These are phyloP conservation scores for Trypanosoma congolense DNA, from an alignment of 208 protist genomes.

Conservation along the genomic window DNA sequence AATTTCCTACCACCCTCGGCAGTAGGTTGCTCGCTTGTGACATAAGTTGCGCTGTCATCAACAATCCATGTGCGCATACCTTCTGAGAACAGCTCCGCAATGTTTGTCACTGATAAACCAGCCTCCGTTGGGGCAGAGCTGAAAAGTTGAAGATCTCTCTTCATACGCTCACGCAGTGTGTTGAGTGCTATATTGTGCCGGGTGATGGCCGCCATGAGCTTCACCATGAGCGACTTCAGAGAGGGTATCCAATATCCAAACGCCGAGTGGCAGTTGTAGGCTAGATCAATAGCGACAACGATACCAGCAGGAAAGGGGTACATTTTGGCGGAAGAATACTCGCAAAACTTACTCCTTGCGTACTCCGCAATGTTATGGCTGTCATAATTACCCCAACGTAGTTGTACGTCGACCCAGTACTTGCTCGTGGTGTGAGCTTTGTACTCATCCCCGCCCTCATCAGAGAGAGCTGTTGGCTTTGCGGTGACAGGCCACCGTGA, in stretches of 20 bases:
- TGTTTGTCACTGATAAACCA: constrained; percentile 98
- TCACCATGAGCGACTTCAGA: constrained; percentile 96
- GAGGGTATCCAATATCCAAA: constrained; percentile 99
- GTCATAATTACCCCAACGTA: constrained; percentile 99
- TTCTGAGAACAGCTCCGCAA: constrained; percentile 99
- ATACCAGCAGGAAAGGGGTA: constrained; percentile 99
- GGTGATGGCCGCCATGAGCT: constrained; percentile 99
- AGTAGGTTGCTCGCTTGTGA: constrained; percentile 99
- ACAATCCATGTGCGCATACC: constrained; percentile 99
- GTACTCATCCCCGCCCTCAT: constrained; percentile 76
- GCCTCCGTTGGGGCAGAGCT: constrained; percentile 99
- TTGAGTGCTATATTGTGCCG: constrained; percentile 99
- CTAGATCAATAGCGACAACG: constrained; percentile 99
- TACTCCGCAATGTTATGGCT: constrained; percentile 99
- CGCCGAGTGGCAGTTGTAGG: constrained; percentile 98
- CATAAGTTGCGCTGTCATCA: constrained; percentile 99
- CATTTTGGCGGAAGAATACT: constrained; percentile 99
- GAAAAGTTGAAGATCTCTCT: constrained; percentile 99
- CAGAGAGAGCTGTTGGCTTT: constrained; percentile 79
- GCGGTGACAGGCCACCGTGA: constrained; percentile 94
- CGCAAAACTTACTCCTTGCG: constrained; percentile 98
- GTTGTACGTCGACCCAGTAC: constrained; percentile 99
- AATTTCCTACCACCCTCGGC: constrained; percentile 98
- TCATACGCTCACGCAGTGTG: constrained; percentile 98
- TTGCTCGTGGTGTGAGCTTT: constrained; percentile 89